A percentile compares a stretch with the other conserved stretches of the same genome.
phyloP scores from a whole-genome alignment of 805 yeast genomes.

The Pichia kluyveri region DNA sequence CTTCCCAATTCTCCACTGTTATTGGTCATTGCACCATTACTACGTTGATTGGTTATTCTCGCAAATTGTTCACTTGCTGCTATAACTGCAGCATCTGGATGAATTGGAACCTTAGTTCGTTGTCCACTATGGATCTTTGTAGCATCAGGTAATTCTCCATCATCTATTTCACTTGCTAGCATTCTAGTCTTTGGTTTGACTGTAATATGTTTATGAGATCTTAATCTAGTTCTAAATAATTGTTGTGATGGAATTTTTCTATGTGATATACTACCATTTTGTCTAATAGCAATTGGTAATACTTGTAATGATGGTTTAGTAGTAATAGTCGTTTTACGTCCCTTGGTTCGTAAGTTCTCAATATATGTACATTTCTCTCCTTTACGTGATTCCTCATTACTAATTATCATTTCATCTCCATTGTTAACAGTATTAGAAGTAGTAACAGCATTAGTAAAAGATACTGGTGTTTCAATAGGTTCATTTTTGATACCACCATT shows the following conservation, averaged over 20 bases:
- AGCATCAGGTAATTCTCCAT: conserved; percentile 38
- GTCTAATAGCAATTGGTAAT: conserved; percentile 42
- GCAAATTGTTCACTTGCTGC: conserved; percentile 22
- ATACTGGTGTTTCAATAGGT: background rate
- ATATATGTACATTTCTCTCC: conserved; percentile 47
- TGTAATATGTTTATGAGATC: conserved; percentile 48
- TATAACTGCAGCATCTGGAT: conserved; percentile 26
- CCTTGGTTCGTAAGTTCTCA: conserved; percentile 10
- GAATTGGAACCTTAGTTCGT: conserved; percentile 22
- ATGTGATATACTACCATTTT: conserved; percentile 27
- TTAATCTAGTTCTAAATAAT: conserved; percentile 15
- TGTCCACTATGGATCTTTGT: conserved; percentile 21
- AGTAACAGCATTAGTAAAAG: too few species aligned
- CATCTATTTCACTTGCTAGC: conserved; percentile 70
- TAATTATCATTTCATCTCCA: background rate
- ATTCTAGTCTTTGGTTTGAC: conserved; percentile 57
- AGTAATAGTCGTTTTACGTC: background rate
- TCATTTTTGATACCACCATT: conserved; percentile 6
- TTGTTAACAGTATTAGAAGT: background rate
- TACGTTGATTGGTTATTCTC: background rate
- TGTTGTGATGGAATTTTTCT: conserved; percentile 22
- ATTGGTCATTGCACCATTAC: background rate
- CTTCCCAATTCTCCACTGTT: conserved; percentile 19
- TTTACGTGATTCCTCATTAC: conserved; percentile 21
- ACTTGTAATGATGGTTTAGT: conserved; percentile 28